These are phyloP conservation scores for Isatis tinctoria DNA, from an alignment of 345 rosid species.

Conservation along the genomic window DNA sequence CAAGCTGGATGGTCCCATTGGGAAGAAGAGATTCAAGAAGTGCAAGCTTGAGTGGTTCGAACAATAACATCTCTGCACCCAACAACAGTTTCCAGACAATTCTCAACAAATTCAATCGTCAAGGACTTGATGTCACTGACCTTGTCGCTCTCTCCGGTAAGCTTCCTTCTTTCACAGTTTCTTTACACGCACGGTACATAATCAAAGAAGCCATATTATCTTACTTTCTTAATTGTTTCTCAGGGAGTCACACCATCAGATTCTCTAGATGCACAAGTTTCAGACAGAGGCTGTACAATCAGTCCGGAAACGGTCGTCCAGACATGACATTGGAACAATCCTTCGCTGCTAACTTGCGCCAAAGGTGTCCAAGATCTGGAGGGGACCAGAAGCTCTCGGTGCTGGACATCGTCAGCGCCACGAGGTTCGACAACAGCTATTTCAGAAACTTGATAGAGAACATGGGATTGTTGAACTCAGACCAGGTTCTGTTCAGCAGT, in stretches of 20 bases:
- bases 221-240: too few relatives aligned
- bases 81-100: constrained; percentile 68
- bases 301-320: constrained; percentile 71
- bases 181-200: neutral
- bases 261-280: constrained; percentile 83
- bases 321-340: constrained; percentile 69
- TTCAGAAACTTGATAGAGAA: constrained; percentile 69
- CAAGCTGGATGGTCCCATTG: constrained; percentile 76
- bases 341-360: constrained; percentile 48
- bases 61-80: constrained; percentile 73
- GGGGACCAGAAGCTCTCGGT: constrained; percentile 68
- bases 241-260: constrained; percentile 95
- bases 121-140: constrained; percentile 70
- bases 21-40: constrained; percentile 78
- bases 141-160: constrained; percentile 87
- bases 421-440: constrained; percentile 73
- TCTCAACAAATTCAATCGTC: constrained; percentile 53
- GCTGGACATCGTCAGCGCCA: constrained; percentile 54
- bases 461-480: constrained; percentile 80
- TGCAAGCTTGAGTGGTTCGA: constrained; percentile 76
- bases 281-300: constrained; percentile 91
- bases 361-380: constrained; percentile 54
- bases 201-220: neutral
- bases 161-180: neutral
- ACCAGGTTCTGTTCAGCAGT: constrained; percentile 63